A percentile compares a stretch with the other conserved stretches of the same genome.
phyloP scores from a whole-genome alignment of 2,329 filamentous ascomycete species.

The Diaporthe vaccinii region DNA sequence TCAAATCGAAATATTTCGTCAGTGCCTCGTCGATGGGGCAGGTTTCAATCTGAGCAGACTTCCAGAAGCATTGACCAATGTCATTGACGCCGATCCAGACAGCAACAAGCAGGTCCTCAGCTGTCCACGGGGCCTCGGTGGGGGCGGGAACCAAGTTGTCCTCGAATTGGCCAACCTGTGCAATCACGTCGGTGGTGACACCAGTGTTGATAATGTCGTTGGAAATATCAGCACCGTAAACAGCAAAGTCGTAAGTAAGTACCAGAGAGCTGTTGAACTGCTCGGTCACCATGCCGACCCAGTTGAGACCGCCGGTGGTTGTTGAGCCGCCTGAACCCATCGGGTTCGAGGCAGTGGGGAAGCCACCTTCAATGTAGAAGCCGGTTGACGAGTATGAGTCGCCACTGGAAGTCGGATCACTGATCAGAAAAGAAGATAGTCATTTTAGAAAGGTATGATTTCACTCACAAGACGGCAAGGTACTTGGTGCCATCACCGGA shows the following conservation, averaged over 20 bases:
- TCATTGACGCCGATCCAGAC: constrained; percentile 41
- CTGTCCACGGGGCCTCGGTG: constrained; percentile 34
- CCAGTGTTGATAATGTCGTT: constrained; percentile 41
- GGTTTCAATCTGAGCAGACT: constrained; percentile 16
- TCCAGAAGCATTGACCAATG: constrained; percentile 40
- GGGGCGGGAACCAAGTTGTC: constrained; percentile 37
- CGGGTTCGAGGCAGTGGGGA: constrained; percentile 33
- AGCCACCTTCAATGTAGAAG: constrained; percentile 40
- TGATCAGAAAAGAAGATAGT: background rate
- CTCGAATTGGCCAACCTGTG: constrained; percentile 38
- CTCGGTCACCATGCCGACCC: constrained; percentile 39
- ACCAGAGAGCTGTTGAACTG: constrained; percentile 38
- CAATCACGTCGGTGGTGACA: constrained; percentile 39
- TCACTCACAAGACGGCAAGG: constrained; percentile 39
- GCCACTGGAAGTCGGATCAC: background rate
- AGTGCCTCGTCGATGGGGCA: constrained; percentile 39
- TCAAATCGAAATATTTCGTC: constrained; percentile 36
- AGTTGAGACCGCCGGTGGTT: constrained; percentile 39
- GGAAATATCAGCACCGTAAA: constrained; percentile 39
- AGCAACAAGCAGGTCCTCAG: constrained; percentile 38
- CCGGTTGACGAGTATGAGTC: constrained; percentile 41
- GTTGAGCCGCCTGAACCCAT: constrained; percentile 35
- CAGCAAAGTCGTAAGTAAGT: constrained; percentile 39
- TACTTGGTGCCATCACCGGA: constrained; percentile 38
- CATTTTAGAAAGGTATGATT: no score